Evolutionary conservation across 805 yeast species (phyloP), one percentile per base, ranked within the genome.

Genomic region (Ogataea henricii): DNA sequence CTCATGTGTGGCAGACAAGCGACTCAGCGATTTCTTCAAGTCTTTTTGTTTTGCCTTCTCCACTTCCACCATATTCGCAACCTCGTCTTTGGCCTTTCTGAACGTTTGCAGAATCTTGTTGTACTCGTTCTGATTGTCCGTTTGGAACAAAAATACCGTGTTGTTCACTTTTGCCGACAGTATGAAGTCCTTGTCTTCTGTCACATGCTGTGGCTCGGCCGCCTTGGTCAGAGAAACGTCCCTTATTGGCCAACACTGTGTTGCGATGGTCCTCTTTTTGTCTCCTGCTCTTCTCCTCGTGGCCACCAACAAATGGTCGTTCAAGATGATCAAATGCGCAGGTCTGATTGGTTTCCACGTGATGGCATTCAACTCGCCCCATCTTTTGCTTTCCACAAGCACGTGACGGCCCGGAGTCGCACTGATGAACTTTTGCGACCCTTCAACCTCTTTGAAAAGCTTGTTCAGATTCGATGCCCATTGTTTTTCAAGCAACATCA

Each of bases 321-420:
- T 90, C 55, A 91, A 71, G 7, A 91, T 66, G 58, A 87, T 87
- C 39, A 91, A 64, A 58, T 87, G 95, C 4, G 85, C 82, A 2
- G 89, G 83, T 55, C 86, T 83, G 27, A 84, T 72, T 0, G 90
- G 84, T 63, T 88, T 88, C 79, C 89, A 82, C 10, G 96, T 89
- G 0, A 94, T 90, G 2, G 86, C 81, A 59, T 89, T 90, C 50
- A 91, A 69, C 65, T 90, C 96, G 48, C 78, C 81, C 97, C 97
- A 91, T 41, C 90, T 77, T 2, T 86, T 85, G 62, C 89, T 82
- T 57, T 90, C 94, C 8, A 82, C 78, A 16, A 89, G 68, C 2
- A 90, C 79, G 64, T 89, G 96, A 42, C 96, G 76, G 3, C 91
- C 94, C 0, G 91, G 89, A 6, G 79, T 64, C 1, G 87, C 81